Evolutionary conservation across 768 basidiomycete genomes (phyloP).

Genomic region (Asterophora parasitica): DNA sequence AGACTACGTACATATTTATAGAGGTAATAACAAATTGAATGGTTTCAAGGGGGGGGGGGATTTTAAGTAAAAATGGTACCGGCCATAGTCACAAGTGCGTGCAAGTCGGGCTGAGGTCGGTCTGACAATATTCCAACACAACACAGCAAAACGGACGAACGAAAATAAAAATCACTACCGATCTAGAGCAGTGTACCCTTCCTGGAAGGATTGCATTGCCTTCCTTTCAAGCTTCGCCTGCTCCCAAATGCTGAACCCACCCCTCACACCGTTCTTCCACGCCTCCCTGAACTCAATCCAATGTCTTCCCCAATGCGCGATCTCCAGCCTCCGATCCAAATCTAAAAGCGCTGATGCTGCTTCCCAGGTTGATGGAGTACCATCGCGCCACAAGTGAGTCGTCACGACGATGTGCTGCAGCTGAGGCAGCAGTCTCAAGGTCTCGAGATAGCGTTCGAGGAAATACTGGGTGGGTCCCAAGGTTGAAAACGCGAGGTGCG

Average conservation of each 20-base stretch:
- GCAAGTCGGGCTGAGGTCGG: no score
- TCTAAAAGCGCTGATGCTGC: constrained; percentile 8
- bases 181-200: constrained; percentile 3
- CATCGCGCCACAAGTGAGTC: constrained; percentile 8
- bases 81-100: no score
- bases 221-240: constrained; percentile 8
- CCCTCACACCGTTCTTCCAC: constrained; percentile 13
- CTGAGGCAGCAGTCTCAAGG: constrained; percentile 1
- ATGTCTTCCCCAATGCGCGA: constrained; percentile 9
- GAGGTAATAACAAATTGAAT: no score
- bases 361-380: not conserved
- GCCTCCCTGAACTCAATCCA: constrained; percentile 11
- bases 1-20: no score
- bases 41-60: no score
- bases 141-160: no score
- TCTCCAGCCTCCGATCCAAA: constrained; percentile 9
- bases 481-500: constrained; percentile 15
- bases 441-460: constrained; percentile 8
- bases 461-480: constrained; percentile 7
- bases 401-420: constrained; percentile 11
- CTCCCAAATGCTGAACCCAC: constrained; percentile 15
- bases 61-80: no score
- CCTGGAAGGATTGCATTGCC: constrained; percentile 7
- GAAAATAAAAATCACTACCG: not conserved
- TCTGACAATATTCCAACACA: no score